These are phyloP conservation scores for Leccinum griseonigrum DNA, from an alignment of 1,284 basidiomycete species.

Conservation along the genomic window DNA sequence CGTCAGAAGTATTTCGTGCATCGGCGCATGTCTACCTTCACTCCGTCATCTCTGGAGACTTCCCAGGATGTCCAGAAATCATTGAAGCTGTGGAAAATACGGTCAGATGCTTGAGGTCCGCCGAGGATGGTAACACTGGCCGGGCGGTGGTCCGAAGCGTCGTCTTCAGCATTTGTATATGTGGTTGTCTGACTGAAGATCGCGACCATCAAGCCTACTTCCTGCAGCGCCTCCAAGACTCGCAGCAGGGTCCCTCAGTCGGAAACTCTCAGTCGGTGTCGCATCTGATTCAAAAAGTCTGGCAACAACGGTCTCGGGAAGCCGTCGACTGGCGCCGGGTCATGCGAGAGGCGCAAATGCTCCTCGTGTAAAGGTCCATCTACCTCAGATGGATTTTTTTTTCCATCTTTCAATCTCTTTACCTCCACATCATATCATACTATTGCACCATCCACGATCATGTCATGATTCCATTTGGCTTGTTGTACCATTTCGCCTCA, in stretches of 20 bases:
- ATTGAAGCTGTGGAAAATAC: conserved; percentile 51
- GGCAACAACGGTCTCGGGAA: conserved; percentile 38
- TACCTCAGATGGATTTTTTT: neutral
- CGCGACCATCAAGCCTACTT: conserved; percentile 44
- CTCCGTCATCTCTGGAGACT: conserved; percentile 67
- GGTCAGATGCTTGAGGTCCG: conserved; percentile 46
- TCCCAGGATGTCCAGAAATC: conserved; percentile 62
- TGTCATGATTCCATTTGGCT: conserved; percentile 1
- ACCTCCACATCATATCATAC: conserved; percentile 1
- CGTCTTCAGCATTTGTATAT: conserved; percentile 73
- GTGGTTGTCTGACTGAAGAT: conserved; percentile 64
- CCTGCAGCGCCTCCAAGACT: conserved; percentile 42
- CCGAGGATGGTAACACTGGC: conserved; percentile 42
- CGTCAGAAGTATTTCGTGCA: conserved; percentile 72
- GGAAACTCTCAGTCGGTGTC: conserved; percentile 64
- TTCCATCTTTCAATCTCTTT: neutral
- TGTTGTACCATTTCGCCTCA: conserved; percentile 13
- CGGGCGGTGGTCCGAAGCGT: conserved; percentile 70
- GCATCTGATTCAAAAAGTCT: conserved; percentile 57
- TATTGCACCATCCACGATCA: neutral
- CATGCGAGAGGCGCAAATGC: conserved; percentile 49
- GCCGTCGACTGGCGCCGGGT: conserved; percentile 61
- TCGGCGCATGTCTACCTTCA: conserved; percentile 70
- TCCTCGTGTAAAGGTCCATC: conserved; percentile 55
- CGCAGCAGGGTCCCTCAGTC: conserved; percentile 47